Evolutionary conservation across 306 rosid genomes (phyloP).

Genomic region (Cucurbita argyrosperma): DNA sequence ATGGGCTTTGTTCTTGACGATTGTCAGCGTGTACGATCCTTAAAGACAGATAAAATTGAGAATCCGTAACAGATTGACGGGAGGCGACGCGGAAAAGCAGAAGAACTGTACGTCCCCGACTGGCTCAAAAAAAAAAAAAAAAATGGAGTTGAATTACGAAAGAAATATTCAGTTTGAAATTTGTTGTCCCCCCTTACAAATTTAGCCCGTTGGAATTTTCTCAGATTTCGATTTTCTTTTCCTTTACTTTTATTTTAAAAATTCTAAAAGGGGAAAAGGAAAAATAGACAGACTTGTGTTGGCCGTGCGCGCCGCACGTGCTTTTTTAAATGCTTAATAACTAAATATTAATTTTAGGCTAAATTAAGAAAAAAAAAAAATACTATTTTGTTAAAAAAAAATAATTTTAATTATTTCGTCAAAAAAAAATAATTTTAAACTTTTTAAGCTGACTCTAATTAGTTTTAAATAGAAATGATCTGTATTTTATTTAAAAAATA

Average conservation of each 20-base stretch:
- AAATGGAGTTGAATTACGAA: not conserved
- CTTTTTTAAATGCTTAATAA: not conserved
- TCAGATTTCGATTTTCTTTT: not conserved
- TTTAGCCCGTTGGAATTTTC: conserved; percentile 9
- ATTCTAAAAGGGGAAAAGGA: not conserved
- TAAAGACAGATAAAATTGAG: not conserved
- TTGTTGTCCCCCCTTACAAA: not conserved
- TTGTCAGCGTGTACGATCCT: not conserved
- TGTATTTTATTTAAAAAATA: too few relatives aligned
- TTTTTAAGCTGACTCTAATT: too few relatives aligned
- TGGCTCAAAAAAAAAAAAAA: not conserved
- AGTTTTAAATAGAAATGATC: too few relatives aligned
- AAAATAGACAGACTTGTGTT: not conserved
- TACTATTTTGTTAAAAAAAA: too few relatives aligned
- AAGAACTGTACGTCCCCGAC: conserved; percentile 3
- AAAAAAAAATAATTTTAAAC: too few relatives aligned
- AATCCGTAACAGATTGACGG: not conserved
- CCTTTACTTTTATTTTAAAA: not conserved
- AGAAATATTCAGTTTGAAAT: not conserved
- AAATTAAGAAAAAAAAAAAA: too few relatives aligned
- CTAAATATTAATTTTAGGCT: too few relatives aligned
- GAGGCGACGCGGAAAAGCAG: conserved; percentile 8
- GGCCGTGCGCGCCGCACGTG: not conserved
- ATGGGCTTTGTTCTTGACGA: not conserved
- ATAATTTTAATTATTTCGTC: too few relatives aligned